Base-by-base conservation (phyloP, 2,329 filamentous ascomycete genomes). In the Sarocladiaceae sp. region DNA sequence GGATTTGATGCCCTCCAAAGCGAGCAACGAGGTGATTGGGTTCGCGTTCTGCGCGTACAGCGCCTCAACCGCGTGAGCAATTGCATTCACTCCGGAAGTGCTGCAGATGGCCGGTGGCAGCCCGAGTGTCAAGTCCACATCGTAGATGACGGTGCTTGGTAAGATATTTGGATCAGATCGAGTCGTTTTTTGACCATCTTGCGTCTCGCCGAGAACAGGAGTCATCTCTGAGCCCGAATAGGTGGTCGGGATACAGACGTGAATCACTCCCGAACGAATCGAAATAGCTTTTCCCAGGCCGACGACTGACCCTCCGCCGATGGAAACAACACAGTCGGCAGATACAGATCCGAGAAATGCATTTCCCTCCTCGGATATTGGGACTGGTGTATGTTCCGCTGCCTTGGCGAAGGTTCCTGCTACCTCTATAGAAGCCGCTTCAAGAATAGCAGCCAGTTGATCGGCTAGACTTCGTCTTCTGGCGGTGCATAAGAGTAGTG, bases 201-300 rank as follows among this genome's bases (percentile, higher is more conserved):
- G 69, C 1, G 81, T 85, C 66, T 86, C 81, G 2, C 83, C 83
- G 12, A 86, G 66, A 44, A 85, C 83, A 0, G 82, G 79, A 2
- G 83, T 86, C 74, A 86, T 82, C 60, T 86, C 83, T 54, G 77
- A 80, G 3, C 79, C 79, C 4, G 80, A 75, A 60, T 83, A 84
- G 1, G 80, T 82, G 2, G 80, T 83, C n/a, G 80, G 79, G 47
- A 84, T 77, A 54, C 73, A 77, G 49, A 81, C 71, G 61, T 81
- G 77, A 20, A 72, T 72, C 31, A 80, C 60, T 0, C 76, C 77
- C 3, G 76, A 79, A 15, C 76, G 71, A 54, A 79, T 70, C 55
- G 72, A 75, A 54, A 82, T 73, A 2, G 78, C 79, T 58, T 82
- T 82, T 4, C 79, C 78, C 22, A 86, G 66, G 1, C 82, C 81